phyloP scores from a whole-genome alignment of 345 rosid genomes.

The Durio zibethinus region DNA sequence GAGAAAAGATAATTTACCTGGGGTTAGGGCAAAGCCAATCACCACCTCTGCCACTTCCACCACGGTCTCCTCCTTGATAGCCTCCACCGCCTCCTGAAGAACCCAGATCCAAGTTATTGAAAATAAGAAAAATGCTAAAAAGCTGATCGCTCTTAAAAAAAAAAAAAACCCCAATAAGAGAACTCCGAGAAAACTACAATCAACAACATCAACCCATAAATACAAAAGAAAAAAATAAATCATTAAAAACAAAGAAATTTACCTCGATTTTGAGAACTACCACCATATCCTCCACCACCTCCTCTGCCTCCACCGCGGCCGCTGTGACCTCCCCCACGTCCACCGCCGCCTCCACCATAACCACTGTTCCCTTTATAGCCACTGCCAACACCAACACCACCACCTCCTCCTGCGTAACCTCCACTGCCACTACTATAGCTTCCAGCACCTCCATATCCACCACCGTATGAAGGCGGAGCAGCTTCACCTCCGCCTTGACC shows the following conservation, averaged over 20 bases:
- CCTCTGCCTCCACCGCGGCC: constrained; percentile 49
- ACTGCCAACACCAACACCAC: constrained; percentile 44
- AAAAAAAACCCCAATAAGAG: constrained; percentile 4
- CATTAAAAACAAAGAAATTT: constrained; percentile 1
- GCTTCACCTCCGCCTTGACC: constrained; percentile 7
- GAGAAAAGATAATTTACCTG: constrained; percentile 37
- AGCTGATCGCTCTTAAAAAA: neutral
- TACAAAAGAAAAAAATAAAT: constrained; percentile 1
- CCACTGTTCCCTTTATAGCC: constrained; percentile 37
- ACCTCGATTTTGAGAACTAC: constrained; percentile 50
- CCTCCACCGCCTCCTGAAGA: constrained; percentile 40
- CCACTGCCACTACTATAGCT: constrained; percentile 14
- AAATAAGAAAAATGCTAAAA: neutral
- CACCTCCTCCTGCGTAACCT: constrained; percentile 36
- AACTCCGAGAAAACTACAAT: neutral
- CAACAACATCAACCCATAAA: constrained; percentile 8
- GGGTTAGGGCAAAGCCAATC: constrained; percentile 96
- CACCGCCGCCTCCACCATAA: constrained; percentile 29
- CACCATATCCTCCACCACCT: constrained; percentile 58
- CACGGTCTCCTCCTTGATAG: constrained; percentile 73
- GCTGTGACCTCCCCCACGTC: constrained; percentile 40
- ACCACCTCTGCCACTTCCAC: constrained; percentile 88
- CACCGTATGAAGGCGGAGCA: constrained; percentile 6
- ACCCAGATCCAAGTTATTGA: constrained; percentile 9
- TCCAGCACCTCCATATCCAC: neutral